phyloP scores from a whole-genome alignment of 1,284 basidiomycete genomes.

The Volvariella volvacea region DNA sequence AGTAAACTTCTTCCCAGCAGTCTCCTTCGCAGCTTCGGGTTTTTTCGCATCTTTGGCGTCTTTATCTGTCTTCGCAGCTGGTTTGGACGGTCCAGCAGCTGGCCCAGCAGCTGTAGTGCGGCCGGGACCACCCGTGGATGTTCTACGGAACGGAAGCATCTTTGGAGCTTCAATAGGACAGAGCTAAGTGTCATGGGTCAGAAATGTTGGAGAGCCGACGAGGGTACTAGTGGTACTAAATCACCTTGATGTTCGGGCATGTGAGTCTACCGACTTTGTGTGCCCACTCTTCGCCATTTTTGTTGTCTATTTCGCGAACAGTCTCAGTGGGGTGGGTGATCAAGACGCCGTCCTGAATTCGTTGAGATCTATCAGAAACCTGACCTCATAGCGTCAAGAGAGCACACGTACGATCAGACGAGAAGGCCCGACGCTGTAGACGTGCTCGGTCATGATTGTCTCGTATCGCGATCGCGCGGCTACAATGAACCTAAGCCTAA shows the following conservation, averaged over 20 bases:
- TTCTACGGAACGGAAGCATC: conserved; percentile 10
- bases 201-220: too few species aligned
- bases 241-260: conserved; percentile 37
- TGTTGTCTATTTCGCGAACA: conserved; percentile 43
- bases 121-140: conserved; percentile 10
- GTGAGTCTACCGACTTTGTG: conserved; percentile 45
- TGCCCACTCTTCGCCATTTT: conserved; percentile 36
- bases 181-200: too few species aligned
- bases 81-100: conserved; percentile 25
- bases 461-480: conserved; percentile 36
- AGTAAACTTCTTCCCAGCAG: not conserved
- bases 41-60: conserved; percentile 7
- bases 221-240: not conserved
- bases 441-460: conserved; percentile 44
- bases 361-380: not conserved
- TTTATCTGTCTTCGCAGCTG: conserved; percentile 14
- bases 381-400: not conserved
- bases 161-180: not conserved
- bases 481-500: not conserved
- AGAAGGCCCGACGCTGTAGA: conserved; percentile 63
- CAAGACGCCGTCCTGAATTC: conserved; percentile 48
- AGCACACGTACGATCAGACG: conserved; percentile 43
- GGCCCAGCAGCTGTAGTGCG: conserved; percentile 14
- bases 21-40: conserved; percentile 1
- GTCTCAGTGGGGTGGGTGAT: conserved; percentile 43